Evolutionary conservation across 305 asterid species (phyloP).

Genomic region (Andrographis paniculata): DNA sequence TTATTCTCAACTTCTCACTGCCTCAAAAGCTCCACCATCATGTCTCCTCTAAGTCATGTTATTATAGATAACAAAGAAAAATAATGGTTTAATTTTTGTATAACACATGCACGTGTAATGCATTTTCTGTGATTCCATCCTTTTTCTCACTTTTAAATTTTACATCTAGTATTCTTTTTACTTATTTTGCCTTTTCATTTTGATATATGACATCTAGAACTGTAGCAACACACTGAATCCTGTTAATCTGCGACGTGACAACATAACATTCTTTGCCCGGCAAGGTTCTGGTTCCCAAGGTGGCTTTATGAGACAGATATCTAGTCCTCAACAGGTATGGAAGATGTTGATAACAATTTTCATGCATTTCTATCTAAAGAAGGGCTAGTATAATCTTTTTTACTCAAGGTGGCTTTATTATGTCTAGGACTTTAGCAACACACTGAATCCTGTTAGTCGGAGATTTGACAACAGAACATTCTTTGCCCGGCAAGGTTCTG

Average conservation of each 20-base stretch:
- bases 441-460: constrained; percentile 34
- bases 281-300: constrained; percentile 60
- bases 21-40: too few relatives aligned
- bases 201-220: constrained; percentile 32
- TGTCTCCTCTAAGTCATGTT: too few relatives aligned
- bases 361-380: background rate
- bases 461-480: constrained; percentile 55
- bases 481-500: constrained; percentile 68
- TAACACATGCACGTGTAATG: too few relatives aligned
- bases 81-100: too few relatives aligned
- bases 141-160: too few relatives aligned
- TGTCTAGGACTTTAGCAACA: constrained; percentile 57
- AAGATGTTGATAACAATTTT: background rate
- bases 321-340: constrained; percentile 35
- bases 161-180: too few relatives aligned
- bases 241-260: constrained; percentile 50
- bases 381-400: constrained; percentile 4
- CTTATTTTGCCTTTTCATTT: background rate
- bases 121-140: too few relatives aligned
- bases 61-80: too few relatives aligned
- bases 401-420: too few relatives aligned
- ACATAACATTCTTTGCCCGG: constrained; percentile 55
- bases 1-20: too few relatives aligned
- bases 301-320: constrained; percentile 53
- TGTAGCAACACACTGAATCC: constrained; percentile 52